Conservation (phyloP, 257 asterid species). For the Jacaranda copaia region DNA sequence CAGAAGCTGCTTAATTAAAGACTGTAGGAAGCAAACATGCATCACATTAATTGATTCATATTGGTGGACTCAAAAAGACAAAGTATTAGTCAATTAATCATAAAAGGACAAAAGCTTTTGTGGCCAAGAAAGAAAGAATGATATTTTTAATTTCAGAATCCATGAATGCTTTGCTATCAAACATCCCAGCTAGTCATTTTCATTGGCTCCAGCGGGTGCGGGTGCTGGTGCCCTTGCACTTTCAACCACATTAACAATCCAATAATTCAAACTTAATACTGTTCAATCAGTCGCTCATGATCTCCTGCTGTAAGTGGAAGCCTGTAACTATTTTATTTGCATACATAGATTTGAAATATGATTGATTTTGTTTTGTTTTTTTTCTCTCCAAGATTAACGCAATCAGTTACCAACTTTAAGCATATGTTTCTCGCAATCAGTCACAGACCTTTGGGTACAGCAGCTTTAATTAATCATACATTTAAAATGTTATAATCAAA, state of each 20-base stretch:
- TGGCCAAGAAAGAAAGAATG: constrained; percentile 19
- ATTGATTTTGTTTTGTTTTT: constrained; percentile 27
- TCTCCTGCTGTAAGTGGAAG: background rate
- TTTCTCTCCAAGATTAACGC: constrained; percentile 29
- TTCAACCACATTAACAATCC: constrained; percentile 12
- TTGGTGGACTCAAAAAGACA: background rate
- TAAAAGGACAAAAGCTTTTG: constrained; percentile 36
- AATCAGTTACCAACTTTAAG: constrained; percentile 15
- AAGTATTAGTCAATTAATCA: constrained; percentile 13
- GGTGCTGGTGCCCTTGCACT: background rate
- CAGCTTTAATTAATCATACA: background rate
- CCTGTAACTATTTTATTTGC: background rate
- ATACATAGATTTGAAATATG: constrained; percentile 25
- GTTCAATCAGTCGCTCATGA: constrained; percentile 1
- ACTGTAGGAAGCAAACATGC: background rate
- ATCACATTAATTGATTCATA: constrained; percentile 10
- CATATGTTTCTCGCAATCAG: background rate
- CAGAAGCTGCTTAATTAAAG: no score
- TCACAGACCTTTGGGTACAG: background rate
- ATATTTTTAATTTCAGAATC: constrained; percentile 11
- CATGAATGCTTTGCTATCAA: constrained; percentile 1
- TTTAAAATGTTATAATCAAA: background rate
- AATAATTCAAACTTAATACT: constrained; percentile 35
- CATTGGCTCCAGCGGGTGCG: background rate
- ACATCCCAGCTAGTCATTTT: background rate